Conservation (phyloP, 306 rosid species). For the Glycine tomentella region DNA sequence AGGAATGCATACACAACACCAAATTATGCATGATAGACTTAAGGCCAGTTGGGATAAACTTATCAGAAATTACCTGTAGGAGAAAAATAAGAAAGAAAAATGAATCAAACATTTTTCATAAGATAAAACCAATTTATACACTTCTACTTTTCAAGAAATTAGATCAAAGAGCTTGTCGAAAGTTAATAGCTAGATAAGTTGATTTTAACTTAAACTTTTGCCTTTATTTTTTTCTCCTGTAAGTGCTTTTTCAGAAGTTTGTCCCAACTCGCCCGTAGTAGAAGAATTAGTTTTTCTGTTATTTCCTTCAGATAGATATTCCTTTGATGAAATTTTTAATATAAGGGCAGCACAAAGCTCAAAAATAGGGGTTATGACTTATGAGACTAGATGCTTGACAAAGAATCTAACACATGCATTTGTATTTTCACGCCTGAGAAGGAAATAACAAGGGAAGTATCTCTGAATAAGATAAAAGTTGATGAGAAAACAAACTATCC, state of each 20-base stretch:
- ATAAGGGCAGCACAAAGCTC: neutral
- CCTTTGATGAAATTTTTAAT: neutral
- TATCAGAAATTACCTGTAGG: neutral
- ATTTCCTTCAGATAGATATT: neutral
- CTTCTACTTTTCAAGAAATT: neutral
- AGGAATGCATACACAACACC: neutral
- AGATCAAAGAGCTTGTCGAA: neutral
- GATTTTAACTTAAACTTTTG: too few species aligned
- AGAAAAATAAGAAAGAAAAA: too few species aligned
- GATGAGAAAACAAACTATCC: slow-evolving; percentile 18
- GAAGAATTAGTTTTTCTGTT: neutral
- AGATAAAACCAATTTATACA: neutral
- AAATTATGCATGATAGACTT: neutral
- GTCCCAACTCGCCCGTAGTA: neutral
- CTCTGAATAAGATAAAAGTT: neutral
- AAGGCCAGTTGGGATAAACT: neutral
- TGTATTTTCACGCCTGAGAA: slow-evolving; percentile 21
- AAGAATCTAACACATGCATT: slow-evolving; percentile 16
- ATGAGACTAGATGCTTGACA: slow-evolving; percentile 13
- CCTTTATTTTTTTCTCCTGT: neutral
- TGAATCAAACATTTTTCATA: neutral
- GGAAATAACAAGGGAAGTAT: neutral
- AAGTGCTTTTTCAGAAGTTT: neutral
- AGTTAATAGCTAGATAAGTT: neutral
- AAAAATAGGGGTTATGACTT: neutral